A percentile compares a stretch with the other conserved stretches of the same genome.
phyloP scores from a whole-genome alignment of 331 rosid species.

The Erythrophleum ivorense region DNA sequence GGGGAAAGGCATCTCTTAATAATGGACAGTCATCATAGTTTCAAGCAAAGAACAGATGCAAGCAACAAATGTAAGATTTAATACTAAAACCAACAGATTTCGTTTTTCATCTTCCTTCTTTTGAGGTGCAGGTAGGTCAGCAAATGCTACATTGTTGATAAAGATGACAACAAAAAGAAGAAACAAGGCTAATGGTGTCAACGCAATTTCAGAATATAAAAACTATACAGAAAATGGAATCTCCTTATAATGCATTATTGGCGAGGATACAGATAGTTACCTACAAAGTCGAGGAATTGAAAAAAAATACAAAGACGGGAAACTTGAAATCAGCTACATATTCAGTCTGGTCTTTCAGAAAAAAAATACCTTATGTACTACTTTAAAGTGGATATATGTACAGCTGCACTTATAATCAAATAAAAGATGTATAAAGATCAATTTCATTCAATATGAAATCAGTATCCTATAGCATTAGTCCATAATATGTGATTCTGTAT shows the following conservation, averaged over 20 bases:
- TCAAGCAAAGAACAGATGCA: constrained; percentile 18
- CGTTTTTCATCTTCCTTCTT: neutral
- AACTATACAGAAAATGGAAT: constrained; percentile 12
- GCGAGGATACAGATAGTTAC: neutral
- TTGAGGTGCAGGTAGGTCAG: neutral
- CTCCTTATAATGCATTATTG: neutral
- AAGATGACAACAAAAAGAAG: neutral
- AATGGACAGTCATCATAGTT: neutral
- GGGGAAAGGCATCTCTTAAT: constrained; percentile 23
- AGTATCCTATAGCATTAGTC: neutral
- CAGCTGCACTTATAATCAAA: neutral
- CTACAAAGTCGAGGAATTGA: too few species aligned
- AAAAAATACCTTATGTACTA: too few species aligned
- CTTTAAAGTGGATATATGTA: neutral
- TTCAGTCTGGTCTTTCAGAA: too few species aligned
- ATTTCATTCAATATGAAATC: neutral
- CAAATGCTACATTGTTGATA: neutral
- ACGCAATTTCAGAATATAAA: constrained; percentile 1
- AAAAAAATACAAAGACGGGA: too few species aligned
- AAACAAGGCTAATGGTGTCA: neutral
- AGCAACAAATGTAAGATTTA: constrained; percentile 19
- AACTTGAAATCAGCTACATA: too few species aligned
- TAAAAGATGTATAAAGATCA: too few species aligned
- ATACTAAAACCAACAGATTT: constrained; percentile 22
- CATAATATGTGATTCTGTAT: neutral